Base-by-base conservation (phyloP, 345 rosid genomes). In the Populus euphratica region DNA sequence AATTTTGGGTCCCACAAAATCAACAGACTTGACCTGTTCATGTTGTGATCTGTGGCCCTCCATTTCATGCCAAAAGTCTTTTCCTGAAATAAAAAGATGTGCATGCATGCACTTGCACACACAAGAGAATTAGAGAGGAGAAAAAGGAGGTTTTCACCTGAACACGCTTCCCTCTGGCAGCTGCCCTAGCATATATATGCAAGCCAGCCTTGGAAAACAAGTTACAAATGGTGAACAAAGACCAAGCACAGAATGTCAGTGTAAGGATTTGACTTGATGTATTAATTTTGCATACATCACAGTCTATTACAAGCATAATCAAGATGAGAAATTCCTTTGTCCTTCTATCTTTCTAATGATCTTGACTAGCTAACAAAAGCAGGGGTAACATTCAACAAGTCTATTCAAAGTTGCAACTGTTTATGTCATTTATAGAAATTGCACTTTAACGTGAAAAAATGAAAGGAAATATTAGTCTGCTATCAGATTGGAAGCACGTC, bases 121-220 rank as follows among this genome's bases (percentile, higher is more conserved):
- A 50, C 56, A 50, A 16, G 56, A 3, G 56, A 50, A 50, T 17
- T n/a, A 50, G 21, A 50, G 56, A 17, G 56, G 17, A 38, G 54
- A 27, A 16, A 64, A 68, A 72, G 5, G 41, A 72, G 73, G 59
- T 36, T 77, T 84, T 73, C 82, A 93, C 99, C 86, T 95, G 99
- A 82, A 95, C 94, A 68, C 99, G 99, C 83, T 95, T 93, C 16
- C 98, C 99, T 76, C 88, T 92, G 8, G 96, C 96, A 54, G 98
- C 88, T 80, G 94, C 98, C 80, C 97, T 92, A 80, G 83, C 84
- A 82, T 92, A 95, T 71, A 95, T 93, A 81, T 95, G 98, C 99
- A 93, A 92, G 72, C 99, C 98, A 74, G 98, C 99, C 99, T 95
- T 87, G 10, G 77, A 56, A 73, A 50, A 47, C 56, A 50, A 50